phyloP scores from a whole-genome alignment of 2,329 filamentous ascomycete species.

The Aspergillus ochraceus region DNA sequence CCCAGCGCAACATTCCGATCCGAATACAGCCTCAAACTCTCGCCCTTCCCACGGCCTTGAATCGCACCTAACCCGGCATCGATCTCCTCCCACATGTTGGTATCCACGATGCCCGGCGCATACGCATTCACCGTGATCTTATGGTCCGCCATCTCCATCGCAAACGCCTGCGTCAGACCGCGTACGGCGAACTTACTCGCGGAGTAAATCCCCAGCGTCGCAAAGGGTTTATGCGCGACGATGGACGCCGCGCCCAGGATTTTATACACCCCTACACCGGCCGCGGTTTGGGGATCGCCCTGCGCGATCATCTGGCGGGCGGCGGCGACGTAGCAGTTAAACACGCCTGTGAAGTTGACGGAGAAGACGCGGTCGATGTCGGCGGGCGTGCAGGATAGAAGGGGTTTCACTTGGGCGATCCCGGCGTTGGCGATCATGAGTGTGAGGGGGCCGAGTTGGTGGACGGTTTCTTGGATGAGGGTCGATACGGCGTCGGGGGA shows the following conservation, averaged over 20 bases:
- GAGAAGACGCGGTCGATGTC: conserved; percentile 62
- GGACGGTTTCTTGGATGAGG: conserved; percentile 55
- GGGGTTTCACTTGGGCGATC: conserved; percentile 57
- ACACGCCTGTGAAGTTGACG: conserved; percentile 65
- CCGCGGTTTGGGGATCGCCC: conserved; percentile 40
- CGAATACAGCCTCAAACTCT: conserved; percentile 57
- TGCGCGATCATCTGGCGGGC: conserved; percentile 67
- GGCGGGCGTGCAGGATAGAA: conserved; percentile 58
- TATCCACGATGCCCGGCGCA: conserved; percentile 67
- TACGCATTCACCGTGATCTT: conserved; percentile 68
- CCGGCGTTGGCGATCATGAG: conserved; percentile 63
- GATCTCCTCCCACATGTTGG: conserved; percentile 68
- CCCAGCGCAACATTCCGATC: conserved; percentile 57
- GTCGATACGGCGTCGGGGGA: conserved; percentile 53
- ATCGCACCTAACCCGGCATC: conserved; percentile 60
- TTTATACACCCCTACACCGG: conserved; percentile 39
- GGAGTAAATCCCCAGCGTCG: conserved; percentile 62
- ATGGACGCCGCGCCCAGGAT: conserved; percentile 57
- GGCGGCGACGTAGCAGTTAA: conserved; percentile 64
- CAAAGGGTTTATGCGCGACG: conserved; percentile 61
- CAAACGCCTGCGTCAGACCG: conserved; percentile 65
- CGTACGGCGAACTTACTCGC: conserved; percentile 67
- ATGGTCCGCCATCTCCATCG: conserved; percentile 64
- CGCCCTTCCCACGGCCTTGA: conserved; percentile 52
- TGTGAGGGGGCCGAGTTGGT: conserved; percentile 52